Evolutionary conservation across 805 yeast genomes (phyloP).

Genomic region (Cyberlindnera lachancei): DNA sequence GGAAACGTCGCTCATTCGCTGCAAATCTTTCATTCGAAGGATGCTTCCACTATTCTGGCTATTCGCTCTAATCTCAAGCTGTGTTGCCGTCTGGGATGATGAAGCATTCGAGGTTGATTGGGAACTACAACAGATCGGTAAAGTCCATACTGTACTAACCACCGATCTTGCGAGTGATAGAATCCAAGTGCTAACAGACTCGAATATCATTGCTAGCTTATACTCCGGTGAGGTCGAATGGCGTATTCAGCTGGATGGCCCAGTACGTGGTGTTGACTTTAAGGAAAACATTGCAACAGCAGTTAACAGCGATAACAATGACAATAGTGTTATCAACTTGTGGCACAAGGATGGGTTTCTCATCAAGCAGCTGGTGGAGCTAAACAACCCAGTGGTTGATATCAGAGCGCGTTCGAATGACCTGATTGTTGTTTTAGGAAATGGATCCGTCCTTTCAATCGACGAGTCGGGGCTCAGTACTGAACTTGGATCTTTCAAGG

Average conservation of each 20-base stretch:
- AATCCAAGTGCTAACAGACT: conserved; percentile 23
- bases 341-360: conserved; percentile 17
- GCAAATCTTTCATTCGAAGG: too few species aligned
- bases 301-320: conserved; percentile 18
- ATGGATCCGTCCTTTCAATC: conserved; percentile 8
- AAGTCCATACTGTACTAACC: conserved; percentile 18
- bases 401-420: not conserved
- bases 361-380: conserved; percentile 7
- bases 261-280: conserved; percentile 1
- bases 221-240: conserved; percentile 29
- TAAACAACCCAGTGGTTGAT: conserved; percentile 6
- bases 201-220: conserved; percentile 27
- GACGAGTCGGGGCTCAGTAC: conserved; percentile 3
- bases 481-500: conserved; percentile 4
- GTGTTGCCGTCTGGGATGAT: conserved; percentile 32
- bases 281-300: conserved; percentile 7
- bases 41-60: conserved; percentile 2
- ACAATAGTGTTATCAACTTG: conserved; percentile 14
- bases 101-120: conserved; percentile 52
- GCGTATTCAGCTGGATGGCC: conserved; percentile 23
- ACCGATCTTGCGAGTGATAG: conserved; percentile 9
- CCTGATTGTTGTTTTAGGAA: conserved; percentile 6
- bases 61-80: not conserved
- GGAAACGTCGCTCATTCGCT: too few species aligned
- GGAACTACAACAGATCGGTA: conserved; percentile 41